Evolutionary conservation across 108 stramenopile genomes (phyloP), one percentile per base, ranked within the genome.

Genomic region (Epithemia pelagica): DNA sequence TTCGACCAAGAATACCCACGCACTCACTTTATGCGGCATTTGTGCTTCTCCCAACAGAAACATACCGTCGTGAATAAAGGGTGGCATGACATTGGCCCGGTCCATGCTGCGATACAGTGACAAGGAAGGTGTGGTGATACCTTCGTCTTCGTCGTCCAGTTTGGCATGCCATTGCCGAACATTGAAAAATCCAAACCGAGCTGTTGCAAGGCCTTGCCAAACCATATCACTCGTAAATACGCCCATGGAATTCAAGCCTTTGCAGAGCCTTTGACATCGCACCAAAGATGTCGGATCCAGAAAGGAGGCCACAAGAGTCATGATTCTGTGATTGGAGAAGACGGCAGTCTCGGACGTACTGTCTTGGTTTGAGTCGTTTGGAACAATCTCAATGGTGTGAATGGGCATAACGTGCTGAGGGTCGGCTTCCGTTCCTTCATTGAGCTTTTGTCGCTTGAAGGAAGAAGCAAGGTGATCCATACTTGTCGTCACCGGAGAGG

Each of bases 1-100:
- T 57, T 89, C 88, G 22, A 92, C 77, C 54, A 92, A 55, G 30
- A 83, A 83, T 22, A 78, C 81, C 91, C 91, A 92, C 19, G 73
- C 84, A 64, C 79, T 75, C n/a, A 88, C 68, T 21, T 66, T 65
- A 7, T 82, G 76, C 29, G 77, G 79, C 28, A 89, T 74, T 22
- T 66, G 78, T 7, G 78, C 72, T 28, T 74, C 74, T 18, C 88
- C 91, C 21, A 92, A 72, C 24, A 78, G 61, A 1, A 73, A 56
- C 21, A 77, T 52, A 28, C 72, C 62, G 10, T 79, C 61, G 37
- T 74, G 70, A 57, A 65, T 60, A 37, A 81, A 80, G 15, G 67
- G 70, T 20, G 88, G 88, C 65, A 80, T 84, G 26, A 85, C 81
- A 66, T 87, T 89, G 26, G 70, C 68, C 51, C 70, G 68, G 53